Percentiles rank a stretch among this genome's conserved stretches.
These are phyloP conservation scores for Clavariopsis aquatica DNA, from an alignment of 495 filamentous ascomycete genomes.

Conservation along the genomic window DNA sequence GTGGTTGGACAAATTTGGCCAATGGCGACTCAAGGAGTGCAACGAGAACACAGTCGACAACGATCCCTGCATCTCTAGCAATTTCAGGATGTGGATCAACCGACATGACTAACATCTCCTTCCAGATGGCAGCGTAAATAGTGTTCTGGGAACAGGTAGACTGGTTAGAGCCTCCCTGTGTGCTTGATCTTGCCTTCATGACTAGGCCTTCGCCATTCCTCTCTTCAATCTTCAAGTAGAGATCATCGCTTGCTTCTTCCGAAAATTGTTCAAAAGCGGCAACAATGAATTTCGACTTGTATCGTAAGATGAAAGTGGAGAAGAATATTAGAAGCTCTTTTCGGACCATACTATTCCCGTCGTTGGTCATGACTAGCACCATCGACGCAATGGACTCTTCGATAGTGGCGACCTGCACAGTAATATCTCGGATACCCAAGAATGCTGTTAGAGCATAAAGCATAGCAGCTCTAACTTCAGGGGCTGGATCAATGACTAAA, in stretches of 20 bases:
- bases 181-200: slow-evolving; percentile 18
- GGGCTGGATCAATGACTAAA: slow-evolving; percentile 81
- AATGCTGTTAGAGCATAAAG: slow-evolving; percentile 91
- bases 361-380: slow-evolving; percentile 80
- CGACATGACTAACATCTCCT: slow-evolving; percentile 83
- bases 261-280: slow-evolving; percentile 87
- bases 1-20: slow-evolving; percentile 62
- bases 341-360: slow-evolving; percentile 89
- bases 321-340: slow-evolving; percentile 93
- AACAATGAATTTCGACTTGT: slow-evolving; percentile 89
- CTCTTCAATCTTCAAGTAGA: slow-evolving; percentile 15
- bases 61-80: slow-evolving; percentile 73
- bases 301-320: slow-evolving; percentile 84
- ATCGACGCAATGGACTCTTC: slow-evolving; percentile 86
- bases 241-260: slow-evolving; percentile 62
- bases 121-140: slow-evolving; percentile 90
- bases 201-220: slow-evolving; percentile 34
- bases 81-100: slow-evolving; percentile 95
- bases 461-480: slow-evolving; percentile 94
- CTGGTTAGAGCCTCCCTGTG: not conserved
- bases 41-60: slow-evolving; percentile 82
- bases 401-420: slow-evolving; percentile 82
- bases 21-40: slow-evolving; percentile 75
- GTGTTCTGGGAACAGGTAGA: slow-evolving; percentile 72
- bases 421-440: slow-evolving; percentile 88